Base-by-base conservation (phyloP, 805 yeast species). In the Cyberlindnera euphorbiae region DNA sequence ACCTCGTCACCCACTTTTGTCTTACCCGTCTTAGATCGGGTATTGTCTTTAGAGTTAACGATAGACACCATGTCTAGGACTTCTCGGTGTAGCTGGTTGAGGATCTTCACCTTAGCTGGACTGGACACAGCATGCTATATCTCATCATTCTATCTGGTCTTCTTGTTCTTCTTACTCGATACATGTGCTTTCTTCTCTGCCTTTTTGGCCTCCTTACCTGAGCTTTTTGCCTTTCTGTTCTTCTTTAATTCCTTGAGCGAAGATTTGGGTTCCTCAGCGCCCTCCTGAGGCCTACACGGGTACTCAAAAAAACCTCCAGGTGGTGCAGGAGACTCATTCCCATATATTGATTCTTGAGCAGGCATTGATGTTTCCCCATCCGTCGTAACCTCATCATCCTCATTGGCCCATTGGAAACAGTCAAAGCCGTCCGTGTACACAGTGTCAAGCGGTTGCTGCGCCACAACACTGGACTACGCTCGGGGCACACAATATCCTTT, bases 371-470 rank as follows among this genome's bases (percentile, higher is more conserved):
- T n/a, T n/a, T n/a, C n/a, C n/a, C n/a, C n/a, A n/a, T n/a, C n/a
- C n/a, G n/a, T n/a, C n/a, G n/a, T n/a, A n/a, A n/a, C n/a, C n/a
- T n/a, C n/a, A n/a, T n/a, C n/a, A n/a, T n/a, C 17, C 24, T 55
- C 15, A 15, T 33, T 32, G 8, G 46, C 46, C 70, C 73, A 67
- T n/a, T 56, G 45, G 15, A 71, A 52, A 26, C 49, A 59, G 38
- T 69, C 73, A 44, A 71, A 65, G 11, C 77, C 77, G 46, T 61
- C 60, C 3, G 53, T 52, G 11, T 35, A 11, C 6, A 39, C 28
- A 10, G 13, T 23, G 8, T 28, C 39, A 3, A 26, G 30, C 2
- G 13, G 12, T 10, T 29, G 26, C 3, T 30, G 32, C 8, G 18
- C 27, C 4, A 27, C 33, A 3, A 33, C 38, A 1, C 29, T 36